phyloP scores from a whole-genome alignment of 768 basidiomycete genomes.

The Podaxis pistillaris region DNA sequence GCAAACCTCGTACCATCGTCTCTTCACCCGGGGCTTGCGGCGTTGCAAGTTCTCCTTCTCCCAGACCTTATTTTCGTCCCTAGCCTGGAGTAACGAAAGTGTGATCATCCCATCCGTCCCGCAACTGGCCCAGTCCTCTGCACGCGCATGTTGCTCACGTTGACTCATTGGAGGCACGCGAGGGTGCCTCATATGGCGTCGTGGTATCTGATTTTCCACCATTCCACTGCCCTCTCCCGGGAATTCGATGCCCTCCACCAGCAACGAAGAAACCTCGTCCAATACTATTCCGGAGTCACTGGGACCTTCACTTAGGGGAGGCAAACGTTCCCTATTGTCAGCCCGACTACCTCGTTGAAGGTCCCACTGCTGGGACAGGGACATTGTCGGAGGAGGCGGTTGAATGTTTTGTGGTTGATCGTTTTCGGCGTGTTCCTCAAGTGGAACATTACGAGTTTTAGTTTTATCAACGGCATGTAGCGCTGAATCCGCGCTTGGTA shows the following conservation, averaged over 20 bases:
- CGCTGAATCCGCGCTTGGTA: neutral
- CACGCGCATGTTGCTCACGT: neutral
- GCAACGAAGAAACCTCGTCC: conserved; percentile 7
- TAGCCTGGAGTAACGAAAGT: neutral
- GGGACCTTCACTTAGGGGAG: neutral
- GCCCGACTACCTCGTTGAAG: neutral
- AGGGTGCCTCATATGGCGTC: no score
- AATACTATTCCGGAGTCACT: conserved; percentile 20
- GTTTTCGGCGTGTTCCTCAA: neutral
- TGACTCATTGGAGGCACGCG: neutral
- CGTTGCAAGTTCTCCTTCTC: neutral
- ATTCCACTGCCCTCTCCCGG: neutral
- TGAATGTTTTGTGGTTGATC: conserved; percentile 14
- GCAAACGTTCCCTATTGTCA: neutral
- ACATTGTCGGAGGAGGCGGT: conserved; percentile 17
- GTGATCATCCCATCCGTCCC: neutral
- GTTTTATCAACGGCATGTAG: neutral
- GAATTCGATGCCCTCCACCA: neutral
- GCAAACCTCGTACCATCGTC: neutral
- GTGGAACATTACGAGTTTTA: neutral
- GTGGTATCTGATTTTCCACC: neutral
- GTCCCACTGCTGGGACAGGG: conserved; percentile 7
- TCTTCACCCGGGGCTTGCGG: neutral
- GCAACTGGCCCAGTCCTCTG: neutral
- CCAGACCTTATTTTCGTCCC: neutral